These are phyloP conservation scores for Lepiota brunneoincarnata DNA, from an alignment of 768 basidiomycete species.

Conservation along the genomic window DNA sequence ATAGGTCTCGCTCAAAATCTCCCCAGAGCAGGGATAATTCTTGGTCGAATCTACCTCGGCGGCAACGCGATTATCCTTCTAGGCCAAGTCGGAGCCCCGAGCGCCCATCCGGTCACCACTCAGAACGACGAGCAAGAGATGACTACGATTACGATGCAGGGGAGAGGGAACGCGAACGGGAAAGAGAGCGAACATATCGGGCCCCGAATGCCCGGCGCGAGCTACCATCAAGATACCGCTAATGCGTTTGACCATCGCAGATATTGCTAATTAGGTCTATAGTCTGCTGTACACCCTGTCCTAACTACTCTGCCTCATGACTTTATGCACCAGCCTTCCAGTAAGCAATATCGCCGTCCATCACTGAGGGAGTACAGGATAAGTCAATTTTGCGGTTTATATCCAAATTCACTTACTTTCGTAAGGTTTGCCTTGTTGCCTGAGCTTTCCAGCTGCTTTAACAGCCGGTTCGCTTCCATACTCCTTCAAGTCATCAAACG, in stretches of 20 bases:
- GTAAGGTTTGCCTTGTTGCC: slow-evolving; percentile 97
- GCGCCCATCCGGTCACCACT: slow-evolving; percentile 1
- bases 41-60: slow-evolving; percentile 22
- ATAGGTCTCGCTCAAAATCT: slow-evolving; percentile 33
- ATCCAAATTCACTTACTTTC: slow-evolving; percentile 60
- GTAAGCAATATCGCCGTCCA: slow-evolving; percentile 89
- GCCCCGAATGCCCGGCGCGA: slow-evolving; percentile 43
- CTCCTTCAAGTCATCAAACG: slow-evolving; percentile 86
- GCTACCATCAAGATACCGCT: slow-evolving; percentile 15
- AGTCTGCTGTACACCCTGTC: slow-evolving; percentile 5
- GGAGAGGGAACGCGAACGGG: slow-evolving; percentile 24
- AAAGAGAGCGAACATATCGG: slow-evolving; percentile 48
- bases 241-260: slow-evolving; percentile 10
- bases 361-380: slow-evolving; percentile 44
- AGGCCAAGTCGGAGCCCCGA: slow-evolving; percentile 2
- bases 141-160: slow-evolving; percentile 23
- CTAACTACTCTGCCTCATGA: neutral
- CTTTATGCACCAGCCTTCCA: slow-evolving; percentile 69
- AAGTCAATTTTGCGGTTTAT: neutral
- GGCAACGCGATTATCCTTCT: slow-evolving; percentile 13
- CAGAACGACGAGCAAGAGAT: slow-evolving; percentile 1
- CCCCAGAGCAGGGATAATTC: slow-evolving; percentile 11
- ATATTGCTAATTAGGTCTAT: neutral
- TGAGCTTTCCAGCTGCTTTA: slow-evolving; percentile 91
- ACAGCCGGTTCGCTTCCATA: slow-evolving; percentile 87